Conservation (phyloP, 345 rosid species). For the Aquilaria yunnanensis region DNA sequence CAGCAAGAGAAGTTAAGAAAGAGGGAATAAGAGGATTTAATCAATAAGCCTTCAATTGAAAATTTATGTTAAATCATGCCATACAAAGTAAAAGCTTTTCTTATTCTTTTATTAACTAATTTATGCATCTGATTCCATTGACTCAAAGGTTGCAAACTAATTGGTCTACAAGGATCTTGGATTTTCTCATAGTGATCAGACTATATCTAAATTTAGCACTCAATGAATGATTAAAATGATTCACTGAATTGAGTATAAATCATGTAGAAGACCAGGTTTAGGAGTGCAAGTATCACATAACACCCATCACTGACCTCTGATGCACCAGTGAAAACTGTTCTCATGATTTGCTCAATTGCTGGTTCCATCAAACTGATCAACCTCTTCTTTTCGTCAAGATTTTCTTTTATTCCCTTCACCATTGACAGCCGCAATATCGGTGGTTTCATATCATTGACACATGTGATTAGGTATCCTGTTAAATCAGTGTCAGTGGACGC, state of each 20-base stretch:
- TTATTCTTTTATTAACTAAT: no score
- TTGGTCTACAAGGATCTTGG: no score
- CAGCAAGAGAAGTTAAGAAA: no score
- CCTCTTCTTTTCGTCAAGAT: constrained; percentile 35
- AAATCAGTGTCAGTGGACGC: constrained; percentile 10
- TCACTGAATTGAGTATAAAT: background rate
- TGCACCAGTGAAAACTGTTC: constrained; percentile 52
- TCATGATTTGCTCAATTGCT: constrained; percentile 61
- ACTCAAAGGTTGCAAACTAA: no score
- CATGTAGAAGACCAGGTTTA: background rate
- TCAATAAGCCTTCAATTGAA: no score
- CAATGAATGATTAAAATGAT: constrained; percentile 5
- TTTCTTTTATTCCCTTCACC: constrained; percentile 31
- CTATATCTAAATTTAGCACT: no score
- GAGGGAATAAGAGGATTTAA: no score
- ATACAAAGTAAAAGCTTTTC: no score
- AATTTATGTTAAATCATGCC: no score
- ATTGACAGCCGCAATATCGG: constrained; percentile 40
- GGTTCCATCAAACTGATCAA: constrained; percentile 74
- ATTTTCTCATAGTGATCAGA: no score
- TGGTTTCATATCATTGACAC: constrained; percentile 55
- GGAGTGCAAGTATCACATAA: constrained; percentile 6
- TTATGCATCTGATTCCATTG: no score
- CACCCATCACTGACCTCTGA: constrained; percentile 52
- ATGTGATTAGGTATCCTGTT: constrained; percentile 55